A percentile compares a stretch with the other conserved stretches of the same genome.
These are phyloP conservation scores for Aspergillus sp. DNA, from an alignment of 2,329 filamentous ascomycete species.

Conservation along the genomic window DNA sequence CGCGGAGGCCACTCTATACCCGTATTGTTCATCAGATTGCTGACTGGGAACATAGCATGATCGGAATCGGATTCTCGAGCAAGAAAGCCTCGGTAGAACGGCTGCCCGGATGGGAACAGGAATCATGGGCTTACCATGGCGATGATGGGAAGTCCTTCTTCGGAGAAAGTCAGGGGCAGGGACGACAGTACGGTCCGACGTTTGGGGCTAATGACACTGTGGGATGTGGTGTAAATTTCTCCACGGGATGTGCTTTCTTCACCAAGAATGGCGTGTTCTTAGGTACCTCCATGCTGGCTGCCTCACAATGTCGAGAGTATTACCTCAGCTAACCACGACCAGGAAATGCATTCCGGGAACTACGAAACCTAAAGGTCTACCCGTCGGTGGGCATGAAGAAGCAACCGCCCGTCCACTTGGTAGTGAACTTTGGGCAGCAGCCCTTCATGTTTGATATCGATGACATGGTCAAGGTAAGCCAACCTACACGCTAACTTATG, in stretches of 20 bases:
- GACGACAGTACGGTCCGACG: slow-evolving; percentile 61
- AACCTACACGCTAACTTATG: no score
- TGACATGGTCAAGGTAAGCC: slow-evolving; percentile 71
- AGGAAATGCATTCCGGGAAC: slow-evolving; percentile 60
- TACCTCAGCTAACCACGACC: slow-evolving; percentile 6
- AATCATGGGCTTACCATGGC: slow-evolving; percentile 68
- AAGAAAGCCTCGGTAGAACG: slow-evolving; percentile 60
- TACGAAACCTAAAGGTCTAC: slow-evolving; percentile 47
- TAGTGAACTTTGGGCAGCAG: slow-evolving; percentile 65
- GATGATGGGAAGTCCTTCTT: slow-evolving; percentile 67
- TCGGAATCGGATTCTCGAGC: slow-evolving; percentile 63
- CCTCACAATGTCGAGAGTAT: background rate
- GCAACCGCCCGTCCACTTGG: slow-evolving; percentile 57
- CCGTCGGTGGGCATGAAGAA: slow-evolving; percentile 69
- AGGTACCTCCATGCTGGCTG: slow-evolving; percentile 42
- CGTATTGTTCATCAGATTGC: slow-evolving; percentile 5
- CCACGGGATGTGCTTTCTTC: slow-evolving; percentile 63
- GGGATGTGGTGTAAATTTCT: slow-evolving; percentile 66
- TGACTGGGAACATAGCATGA: slow-evolving; percentile 30
- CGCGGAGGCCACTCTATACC: slow-evolving; percentile 22
- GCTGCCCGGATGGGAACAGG: slow-evolving; percentile 66
- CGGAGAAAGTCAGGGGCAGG: slow-evolving; percentile 56
- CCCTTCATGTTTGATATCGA: slow-evolving; percentile 93
- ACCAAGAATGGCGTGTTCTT: slow-evolving; percentile 64
- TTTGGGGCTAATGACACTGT: slow-evolving; percentile 62